Evolutionary conservation across 2,329 filamentous ascomycete genomes (phyloP).

Genomic region (Trichoderma sp.): DNA sequence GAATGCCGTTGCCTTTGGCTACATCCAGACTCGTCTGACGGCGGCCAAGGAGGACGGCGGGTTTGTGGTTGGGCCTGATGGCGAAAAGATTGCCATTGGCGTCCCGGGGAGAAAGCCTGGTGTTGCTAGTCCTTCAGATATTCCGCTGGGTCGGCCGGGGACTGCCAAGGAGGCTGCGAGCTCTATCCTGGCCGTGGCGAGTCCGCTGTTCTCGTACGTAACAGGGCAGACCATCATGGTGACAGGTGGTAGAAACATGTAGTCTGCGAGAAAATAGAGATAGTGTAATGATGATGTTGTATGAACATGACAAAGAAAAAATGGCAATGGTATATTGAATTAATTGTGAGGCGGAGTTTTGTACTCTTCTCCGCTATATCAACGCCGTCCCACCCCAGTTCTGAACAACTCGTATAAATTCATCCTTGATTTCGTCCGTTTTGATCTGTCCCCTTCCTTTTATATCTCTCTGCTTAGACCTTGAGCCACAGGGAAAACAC

Average conservation of each 20-base stretch:
- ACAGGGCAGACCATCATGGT: conserved; percentile 85
- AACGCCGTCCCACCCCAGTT: conserved; percentile 27
- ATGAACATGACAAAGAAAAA: background rate
- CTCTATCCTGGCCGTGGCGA: conserved; percentile 73
- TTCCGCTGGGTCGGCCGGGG: conserved; percentile 74
- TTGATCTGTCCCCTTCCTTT: background rate
- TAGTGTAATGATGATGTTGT: background rate
- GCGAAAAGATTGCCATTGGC: conserved; percentile 70
- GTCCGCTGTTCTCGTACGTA: conserved; percentile 81
- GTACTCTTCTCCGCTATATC: conserved; percentile 24
- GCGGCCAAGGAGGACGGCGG: conserved; percentile 81
- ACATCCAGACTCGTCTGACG: conserved; percentile 77
- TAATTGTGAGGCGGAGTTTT: conserved; percentile 6
- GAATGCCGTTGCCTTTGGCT: conserved; percentile 82
- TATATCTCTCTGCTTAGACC: conserved; percentile 48
- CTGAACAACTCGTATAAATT: conserved; percentile 13
- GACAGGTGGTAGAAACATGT: conserved; percentile 71
- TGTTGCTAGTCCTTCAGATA: conserved; percentile 59
- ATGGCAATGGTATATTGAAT: conserved; percentile 16
- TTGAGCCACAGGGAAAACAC: conserved; percentile 75
- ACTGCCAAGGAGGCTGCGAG: conserved; percentile 78
- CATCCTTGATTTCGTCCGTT: conserved; percentile 24
- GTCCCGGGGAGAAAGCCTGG: conserved; percentile 57
- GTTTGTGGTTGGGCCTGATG: conserved; percentile 73
- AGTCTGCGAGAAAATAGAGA: conserved; percentile 17